Conservation (phyloP, 495 filamentous ascomycete species). For the Podospora pseudoanserina region DNA sequence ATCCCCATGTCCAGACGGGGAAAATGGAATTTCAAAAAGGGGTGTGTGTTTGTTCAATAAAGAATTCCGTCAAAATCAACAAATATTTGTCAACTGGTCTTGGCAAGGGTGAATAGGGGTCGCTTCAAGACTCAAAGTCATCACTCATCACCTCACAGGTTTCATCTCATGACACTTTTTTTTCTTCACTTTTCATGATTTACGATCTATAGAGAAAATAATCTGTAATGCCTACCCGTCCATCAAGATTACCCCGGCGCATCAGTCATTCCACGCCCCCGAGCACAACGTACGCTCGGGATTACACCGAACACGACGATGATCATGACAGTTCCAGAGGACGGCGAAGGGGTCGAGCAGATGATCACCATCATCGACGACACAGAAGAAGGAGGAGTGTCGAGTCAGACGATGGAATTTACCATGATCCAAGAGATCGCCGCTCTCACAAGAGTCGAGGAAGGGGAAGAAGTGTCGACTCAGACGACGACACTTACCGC, state of each 20-base stretch:
- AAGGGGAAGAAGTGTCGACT: neutral
- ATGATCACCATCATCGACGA: neutral
- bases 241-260: conserved; percentile 4
- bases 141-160: neutral
- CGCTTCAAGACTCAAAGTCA: neutral
- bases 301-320: neutral
- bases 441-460: conserved; percentile 13
- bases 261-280: conserved; percentile 10
- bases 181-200: neutral
- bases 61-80: neutral
- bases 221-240: neutral
- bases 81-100: neutral
- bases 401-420: conserved; percentile 1
- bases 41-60: neutral
- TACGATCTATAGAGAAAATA: neutral
- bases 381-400: neutral
- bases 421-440: conserved; percentile 20
- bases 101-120: neutral
- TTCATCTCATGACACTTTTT: neutral
- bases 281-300: neutral
- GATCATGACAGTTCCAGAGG: neutral
- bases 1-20: no score
- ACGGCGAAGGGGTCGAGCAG: neutral
- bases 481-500: neutral
- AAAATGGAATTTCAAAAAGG: neutral